Evolutionary conservation across 805 yeast genomes (phyloP), one percentile per base, ranked within the genome.

Genomic region (Candida schatavii): DNA sequence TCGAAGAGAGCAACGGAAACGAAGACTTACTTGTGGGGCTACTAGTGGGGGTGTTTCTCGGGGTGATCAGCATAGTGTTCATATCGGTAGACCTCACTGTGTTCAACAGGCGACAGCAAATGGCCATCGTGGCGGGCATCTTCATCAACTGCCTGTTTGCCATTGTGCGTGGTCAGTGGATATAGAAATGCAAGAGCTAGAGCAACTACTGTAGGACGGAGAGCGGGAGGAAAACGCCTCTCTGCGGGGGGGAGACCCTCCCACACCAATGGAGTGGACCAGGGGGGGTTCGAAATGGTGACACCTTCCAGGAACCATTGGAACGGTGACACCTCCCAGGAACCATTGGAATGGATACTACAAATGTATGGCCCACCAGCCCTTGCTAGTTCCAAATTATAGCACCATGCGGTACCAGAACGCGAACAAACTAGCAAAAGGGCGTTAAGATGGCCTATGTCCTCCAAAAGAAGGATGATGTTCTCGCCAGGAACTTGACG

Each of bases 51-150:
- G 80, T 83, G 47, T 78, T 83, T 39, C 64, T 88, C 22, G 97
- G 97, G 0, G 77, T 85, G 0, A 65, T 84, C 42, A 81, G 88
- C 4, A 31, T 61, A 6, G 58, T 88, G 15, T 75, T 88, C 41
- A 57, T 88, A 32, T 48, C 83, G 43, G 76, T 75, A 45, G 77
- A 81, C 50, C 81, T 83, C 46, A 66, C 78, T 3, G 57, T 83
- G 36, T 82, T 88, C 53, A 78, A 76, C 49, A 78, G 74, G 48
- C 68, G 83, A 41, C 66, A 86, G 65, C 61, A 78, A 62, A 78
- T 81, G 80, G 81, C 91, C 2, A 73, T 89, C 7, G 59, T 83
- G 37, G 83, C 82, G 2, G 96, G 97, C 0, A 66, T 85, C 3
- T 60, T 79, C 32, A 70, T 84, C 41, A 89, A 89, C 60, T 68